Conservation (phyloP, 805 yeast species). For the Candida wancherniae region DNA sequence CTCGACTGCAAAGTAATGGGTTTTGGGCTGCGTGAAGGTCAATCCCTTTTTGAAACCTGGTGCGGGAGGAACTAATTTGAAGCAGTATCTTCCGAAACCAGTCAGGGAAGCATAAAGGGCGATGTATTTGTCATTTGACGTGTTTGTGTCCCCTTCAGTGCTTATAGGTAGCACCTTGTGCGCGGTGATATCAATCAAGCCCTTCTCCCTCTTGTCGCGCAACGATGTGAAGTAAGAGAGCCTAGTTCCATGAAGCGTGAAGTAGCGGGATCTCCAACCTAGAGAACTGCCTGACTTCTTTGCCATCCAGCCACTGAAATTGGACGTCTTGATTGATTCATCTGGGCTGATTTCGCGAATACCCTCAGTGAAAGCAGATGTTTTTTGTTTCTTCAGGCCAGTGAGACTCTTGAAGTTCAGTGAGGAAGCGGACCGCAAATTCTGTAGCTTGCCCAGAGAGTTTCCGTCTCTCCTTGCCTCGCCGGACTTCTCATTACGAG, state of each 20-base stretch:
- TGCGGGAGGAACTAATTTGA: constrained; percentile 92
- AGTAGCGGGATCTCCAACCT: constrained; percentile 84
- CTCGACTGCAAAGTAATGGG: constrained; percentile 95
- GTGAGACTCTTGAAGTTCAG: constrained; percentile 45
- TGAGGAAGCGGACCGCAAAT: constrained; percentile 50
- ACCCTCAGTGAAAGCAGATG: constrained; percentile 86
- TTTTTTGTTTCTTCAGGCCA: constrained; percentile 52
- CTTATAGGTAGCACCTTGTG: constrained; percentile 78
- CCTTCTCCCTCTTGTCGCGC: constrained; percentile 80
- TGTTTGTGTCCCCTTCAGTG: constrained; percentile 34
- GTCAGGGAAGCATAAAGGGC: constrained; percentile 89
- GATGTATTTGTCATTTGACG: constrained; percentile 74
- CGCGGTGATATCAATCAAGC: constrained; percentile 91
- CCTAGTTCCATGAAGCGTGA: constrained; percentile 88
- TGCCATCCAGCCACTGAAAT: constrained; percentile 91
- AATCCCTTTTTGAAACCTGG: constrained; percentile 95
- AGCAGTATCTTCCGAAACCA: constrained; percentile 90
- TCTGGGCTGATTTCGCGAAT: constrained; percentile 70
- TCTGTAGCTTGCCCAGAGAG: constrained; percentile 36
- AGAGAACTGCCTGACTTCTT: constrained; percentile 77
- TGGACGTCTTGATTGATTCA: constrained; percentile 72
- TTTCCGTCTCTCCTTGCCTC: constrained; percentile 5
- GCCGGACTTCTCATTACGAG: constrained; percentile 20
- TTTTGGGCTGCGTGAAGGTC: constrained; percentile 93
- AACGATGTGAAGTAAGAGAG: constrained; percentile 79